Evolutionary conservation across 768 basidiomycete species (phyloP).

Genomic region (Termitomyces sp.): DNA sequence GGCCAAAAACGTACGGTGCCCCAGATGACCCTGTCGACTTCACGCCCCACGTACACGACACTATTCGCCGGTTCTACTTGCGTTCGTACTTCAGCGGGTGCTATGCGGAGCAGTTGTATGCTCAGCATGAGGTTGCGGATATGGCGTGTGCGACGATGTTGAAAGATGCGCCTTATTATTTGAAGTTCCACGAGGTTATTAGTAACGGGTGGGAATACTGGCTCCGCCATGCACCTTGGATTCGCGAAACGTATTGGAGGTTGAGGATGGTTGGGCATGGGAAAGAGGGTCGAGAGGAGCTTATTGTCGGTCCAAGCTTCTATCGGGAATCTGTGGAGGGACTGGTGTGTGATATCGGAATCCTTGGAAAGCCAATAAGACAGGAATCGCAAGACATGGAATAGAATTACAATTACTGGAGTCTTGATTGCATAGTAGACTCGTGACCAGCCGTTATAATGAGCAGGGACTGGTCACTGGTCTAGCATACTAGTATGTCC

Average conservation of each 20-base stretch:
- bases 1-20: not conserved
- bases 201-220: not conserved
- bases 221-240: not conserved
- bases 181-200: not conserved
- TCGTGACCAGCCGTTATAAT: too few relatives aligned
- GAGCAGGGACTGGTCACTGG: too few relatives aligned
- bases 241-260: not conserved
- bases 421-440: too few relatives aligned
- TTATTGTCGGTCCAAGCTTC: not conserved
- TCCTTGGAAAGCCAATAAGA: too few relatives aligned
- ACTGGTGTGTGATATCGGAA: not conserved
- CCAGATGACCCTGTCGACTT: too few relatives aligned
- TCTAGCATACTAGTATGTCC: too few relatives aligned
- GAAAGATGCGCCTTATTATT: not conserved
- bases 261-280: not conserved
- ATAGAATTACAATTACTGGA: too few relatives aligned
- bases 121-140: not conserved
- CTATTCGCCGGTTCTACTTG: not conserved
- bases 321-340: not conserved
- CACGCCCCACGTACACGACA: not conserved
- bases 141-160: not conserved
- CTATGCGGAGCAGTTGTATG: not conserved
- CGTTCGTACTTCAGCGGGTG: not conserved
- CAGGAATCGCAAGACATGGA: too few relatives aligned
- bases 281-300: not conserved